Conservation (phyloP, 495 filamentous ascomycete species). For the Lasiosphaeria miniovina region DNA sequence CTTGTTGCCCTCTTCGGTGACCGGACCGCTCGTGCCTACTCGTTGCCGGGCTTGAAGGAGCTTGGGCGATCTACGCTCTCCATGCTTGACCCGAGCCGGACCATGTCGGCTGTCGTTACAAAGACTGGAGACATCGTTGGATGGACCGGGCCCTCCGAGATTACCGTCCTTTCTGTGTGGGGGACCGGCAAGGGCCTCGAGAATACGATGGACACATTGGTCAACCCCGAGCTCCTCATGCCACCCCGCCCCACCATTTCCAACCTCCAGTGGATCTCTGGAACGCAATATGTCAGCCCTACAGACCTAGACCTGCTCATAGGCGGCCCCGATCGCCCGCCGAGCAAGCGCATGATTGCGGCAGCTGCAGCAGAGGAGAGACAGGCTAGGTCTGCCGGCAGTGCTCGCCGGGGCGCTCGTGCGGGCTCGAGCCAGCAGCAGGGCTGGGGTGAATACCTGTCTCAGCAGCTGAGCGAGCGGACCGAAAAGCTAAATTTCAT, state of each 20-base stretch:
- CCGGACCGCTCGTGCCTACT: constrained; percentile 72
- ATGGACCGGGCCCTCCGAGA: constrained; percentile 87
- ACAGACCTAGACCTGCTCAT: constrained; percentile 91
- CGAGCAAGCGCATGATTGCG: constrained; percentile 68
- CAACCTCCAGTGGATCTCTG: constrained; percentile 92
- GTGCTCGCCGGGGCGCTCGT: constrained; percentile 61
- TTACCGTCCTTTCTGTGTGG: constrained; percentile 77
- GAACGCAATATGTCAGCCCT: constrained; percentile 86
- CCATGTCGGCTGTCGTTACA: constrained; percentile 64
- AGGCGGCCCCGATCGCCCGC: constrained; percentile 81
- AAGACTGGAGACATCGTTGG: constrained; percentile 75
- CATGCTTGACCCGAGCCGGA: constrained; percentile 70
- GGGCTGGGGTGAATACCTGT: constrained; percentile 64
- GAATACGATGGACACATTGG: constrained; percentile 64
- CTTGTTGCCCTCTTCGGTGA: constrained; percentile 82
- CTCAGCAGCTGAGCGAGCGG: constrained; percentile 79
- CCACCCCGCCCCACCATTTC: constrained; percentile 92
- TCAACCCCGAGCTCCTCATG: constrained; percentile 66
- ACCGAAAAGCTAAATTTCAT: constrained; percentile 81
- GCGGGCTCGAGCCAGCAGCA: constrained; percentile 38
- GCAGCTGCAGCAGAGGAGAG: constrained; percentile 45
- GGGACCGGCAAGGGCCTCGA: constrained; percentile 59
- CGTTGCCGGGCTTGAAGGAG: constrained; percentile 82
- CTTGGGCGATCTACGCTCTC: constrained; percentile 63
- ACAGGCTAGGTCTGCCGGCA: constrained; percentile 33